Percentiles rank a stretch among this genome's conserved stretches.
Conservation (phyloP, 257 asterid genomes). For the Asclepias syriaca region DNA sequence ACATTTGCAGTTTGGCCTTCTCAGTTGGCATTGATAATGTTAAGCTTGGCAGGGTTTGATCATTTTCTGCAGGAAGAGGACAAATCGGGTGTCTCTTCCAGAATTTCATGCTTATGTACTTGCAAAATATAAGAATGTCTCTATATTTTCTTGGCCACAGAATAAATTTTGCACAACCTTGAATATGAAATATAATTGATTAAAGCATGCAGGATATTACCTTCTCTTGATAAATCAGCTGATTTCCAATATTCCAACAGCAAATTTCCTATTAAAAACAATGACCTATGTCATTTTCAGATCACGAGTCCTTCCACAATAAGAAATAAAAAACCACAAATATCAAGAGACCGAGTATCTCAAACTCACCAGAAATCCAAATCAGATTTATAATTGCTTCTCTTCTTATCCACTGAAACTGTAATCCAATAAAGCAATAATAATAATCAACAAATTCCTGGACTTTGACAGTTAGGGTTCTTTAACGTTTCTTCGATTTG, state of each 20-base stretch:
- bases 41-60: not conserved
- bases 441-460: not conserved
- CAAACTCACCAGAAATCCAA: not conserved
- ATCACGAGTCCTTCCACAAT: not conserved
- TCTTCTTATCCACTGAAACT: not conserved
- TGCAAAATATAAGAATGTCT: not conserved
- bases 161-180: not conserved
- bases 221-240: slow-evolving; percentile 63
- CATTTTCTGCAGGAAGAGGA: not conserved
- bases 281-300: slow-evolving; percentile 10
- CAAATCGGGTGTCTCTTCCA: not conserved
- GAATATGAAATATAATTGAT: not conserved
- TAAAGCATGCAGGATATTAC: slow-evolving; percentile 28
- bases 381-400: not conserved
- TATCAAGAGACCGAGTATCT: not conserved
- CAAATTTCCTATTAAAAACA: slow-evolving; percentile 55
- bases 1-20: not conserved
- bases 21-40: not conserved
- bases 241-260: slow-evolving; percentile 75
- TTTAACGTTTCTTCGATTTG: not conserved
- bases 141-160: not conserved
- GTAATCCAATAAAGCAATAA: not conserved
- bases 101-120: not conserved
- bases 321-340: no score
- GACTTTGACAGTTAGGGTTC: not conserved